Evolutionary conservation across 73 alveolate species (phyloP).

Genomic region (Paramecium octaurelia): DNA sequence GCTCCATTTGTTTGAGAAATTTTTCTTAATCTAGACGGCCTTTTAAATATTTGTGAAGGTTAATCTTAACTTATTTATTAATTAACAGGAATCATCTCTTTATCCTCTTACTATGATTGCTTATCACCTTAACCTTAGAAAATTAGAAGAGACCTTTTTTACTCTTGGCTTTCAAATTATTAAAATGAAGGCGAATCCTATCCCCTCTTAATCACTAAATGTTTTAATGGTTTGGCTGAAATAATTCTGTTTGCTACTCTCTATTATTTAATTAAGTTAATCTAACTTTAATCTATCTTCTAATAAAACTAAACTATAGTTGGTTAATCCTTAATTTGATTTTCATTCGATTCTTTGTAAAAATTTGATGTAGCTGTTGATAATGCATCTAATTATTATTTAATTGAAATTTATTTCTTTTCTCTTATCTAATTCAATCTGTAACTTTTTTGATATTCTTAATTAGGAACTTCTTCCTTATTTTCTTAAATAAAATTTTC

Average conservation of each 20-base stretch:
- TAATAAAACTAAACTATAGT: not conserved
- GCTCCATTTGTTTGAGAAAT: not conserved
- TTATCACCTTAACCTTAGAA: not conserved
- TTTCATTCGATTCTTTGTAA: not conserved
- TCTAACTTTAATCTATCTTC: not conserved
- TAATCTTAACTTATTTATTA: not conserved
- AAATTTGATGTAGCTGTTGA: constrained; percentile 7
- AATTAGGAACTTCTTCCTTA: not conserved
- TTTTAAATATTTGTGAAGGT: not conserved
- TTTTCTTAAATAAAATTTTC: not conserved
- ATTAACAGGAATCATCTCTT: not conserved
- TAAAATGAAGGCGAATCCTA: not conserved
- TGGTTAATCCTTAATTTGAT: not conserved
- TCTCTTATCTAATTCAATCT: not conserved
- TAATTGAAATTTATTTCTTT: not conserved
- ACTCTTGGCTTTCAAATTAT: not conserved
- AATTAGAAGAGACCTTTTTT: not conserved
- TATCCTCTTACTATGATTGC: not conserved
- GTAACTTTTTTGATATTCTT: not conserved
- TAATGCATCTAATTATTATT: not conserved
- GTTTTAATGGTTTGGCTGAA: constrained; percentile 16
- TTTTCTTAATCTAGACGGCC: not conserved
- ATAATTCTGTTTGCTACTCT: not conserved
- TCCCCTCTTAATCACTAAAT: not conserved
- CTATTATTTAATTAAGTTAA: not conserved